Evolutionary conservation across 2,329 filamentous ascomycete genomes (phyloP).

Genomic region (Aspergillus pseudoterreus): DNA sequence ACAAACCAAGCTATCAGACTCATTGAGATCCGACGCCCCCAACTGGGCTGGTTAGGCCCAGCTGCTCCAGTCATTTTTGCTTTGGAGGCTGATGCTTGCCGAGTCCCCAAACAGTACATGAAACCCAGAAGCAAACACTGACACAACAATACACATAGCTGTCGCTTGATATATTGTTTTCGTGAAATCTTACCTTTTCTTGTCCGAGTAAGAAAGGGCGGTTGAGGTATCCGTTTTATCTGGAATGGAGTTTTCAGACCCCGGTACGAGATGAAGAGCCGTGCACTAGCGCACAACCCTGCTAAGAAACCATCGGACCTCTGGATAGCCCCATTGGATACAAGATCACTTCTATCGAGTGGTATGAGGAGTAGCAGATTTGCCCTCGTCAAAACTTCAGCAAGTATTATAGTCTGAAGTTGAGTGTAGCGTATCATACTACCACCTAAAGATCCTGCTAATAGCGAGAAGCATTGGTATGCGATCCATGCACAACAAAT

Average conservation of each 20-base stretch:
- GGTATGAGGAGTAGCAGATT: not conserved
- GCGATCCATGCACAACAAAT: not conserved
- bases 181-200: not conserved
- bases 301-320: not conserved
- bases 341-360: not conserved
- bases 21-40: slow-evolving; percentile 1
- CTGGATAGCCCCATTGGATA: not conserved
- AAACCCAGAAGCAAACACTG: not conserved
- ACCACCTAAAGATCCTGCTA: not conserved
- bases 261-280: slow-evolving; percentile 11
- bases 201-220: not conserved
- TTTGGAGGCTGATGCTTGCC: not conserved
- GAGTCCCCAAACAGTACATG: not conserved
- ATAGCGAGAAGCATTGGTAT: not conserved
- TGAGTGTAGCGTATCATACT: not conserved
- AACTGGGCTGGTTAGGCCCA: slow-evolving; percentile 3
- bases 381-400: not conserved
- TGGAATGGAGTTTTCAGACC: slow-evolving; percentile 21
- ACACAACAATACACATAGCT: slow-evolving; percentile 12
- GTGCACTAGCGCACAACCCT: not conserved
- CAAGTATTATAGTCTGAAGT: not conserved
- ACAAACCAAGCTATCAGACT: slow-evolving; percentile 15
- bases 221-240: slow-evolving; percentile 18
- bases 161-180: slow-evolving; percentile 16
- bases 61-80: not conserved